Base-by-base conservation (phyloP, 2,329 filamentous ascomycete species). In the Calonectria multiphialidica region DNA sequence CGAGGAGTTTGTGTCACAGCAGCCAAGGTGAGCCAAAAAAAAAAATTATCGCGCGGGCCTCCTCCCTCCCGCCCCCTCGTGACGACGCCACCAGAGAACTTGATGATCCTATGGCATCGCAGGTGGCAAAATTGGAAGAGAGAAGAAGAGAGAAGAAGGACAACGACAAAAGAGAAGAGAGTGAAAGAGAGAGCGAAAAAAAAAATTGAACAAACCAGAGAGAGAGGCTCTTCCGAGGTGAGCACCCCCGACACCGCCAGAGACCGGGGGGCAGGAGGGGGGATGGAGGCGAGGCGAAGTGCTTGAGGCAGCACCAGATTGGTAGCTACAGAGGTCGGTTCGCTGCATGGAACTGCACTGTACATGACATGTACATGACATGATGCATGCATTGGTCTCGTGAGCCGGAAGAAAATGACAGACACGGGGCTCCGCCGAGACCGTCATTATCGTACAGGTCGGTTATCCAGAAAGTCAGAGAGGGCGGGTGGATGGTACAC, bases 291-390 rank as follows among this genome's bases (percentile, higher is more conserved):
- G 25, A 53, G 49, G 28, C 49, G 53, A 59, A 13, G 53, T 59
- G 53, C 53, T 25, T 59, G 53, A 40, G 53, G 40, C 53, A 59
- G 35, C 33, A 40, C 53, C 35, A 59, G 53, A 59, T 59, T 59
- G 53, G 53, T 59, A 37, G 53, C 53, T 37, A 37, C 53, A 59
- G 13, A 23, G 21, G 35, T 59, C 53, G 53, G 53, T 59, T 59
- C 53, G 53, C 53, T 59, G 53, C 53, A 59, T 40, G 53, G 53
- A 59, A 59, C 53, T 59, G 53, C 37, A 59, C 53, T 25, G 33
- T 59, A 59, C 53, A 59, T 59, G 53, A 59, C 53, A 59, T 25
- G 33, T 59, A 59, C 53, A 59, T 59, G 53, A 59, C 53, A 59
- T 59, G 53, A 59, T 59, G 53, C 53, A 59, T 59, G 53, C 35